Percentiles rank a stretch among this genome's conserved stretches.
Evolutionary conservation across 2,329 filamentous ascomycete genomes (phyloP).

Genomic region (Furcasterigmium furcatum): DNA sequence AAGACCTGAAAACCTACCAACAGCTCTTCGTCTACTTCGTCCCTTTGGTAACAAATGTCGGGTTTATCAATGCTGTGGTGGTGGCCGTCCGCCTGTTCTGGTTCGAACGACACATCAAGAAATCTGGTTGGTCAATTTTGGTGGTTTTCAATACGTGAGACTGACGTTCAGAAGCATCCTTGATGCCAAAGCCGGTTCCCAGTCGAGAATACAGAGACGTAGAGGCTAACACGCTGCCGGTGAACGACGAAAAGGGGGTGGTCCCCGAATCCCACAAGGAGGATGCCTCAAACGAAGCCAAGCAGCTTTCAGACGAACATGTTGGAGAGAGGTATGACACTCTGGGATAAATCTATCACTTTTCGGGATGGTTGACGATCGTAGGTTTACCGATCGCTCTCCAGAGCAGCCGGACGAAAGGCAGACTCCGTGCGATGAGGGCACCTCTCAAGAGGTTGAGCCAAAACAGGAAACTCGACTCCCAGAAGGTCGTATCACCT

Average conservation of each 20-base stretch:
- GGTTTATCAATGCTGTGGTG: constrained; percentile 46
- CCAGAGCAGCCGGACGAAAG: too few species aligned
- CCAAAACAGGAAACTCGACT: not conserved
- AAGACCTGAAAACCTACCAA: constrained; percentile 44
- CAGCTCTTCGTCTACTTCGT: constrained; percentile 48
- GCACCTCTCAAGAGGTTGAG: too few species aligned
- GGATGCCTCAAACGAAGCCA: too few species aligned
- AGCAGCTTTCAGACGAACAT: too few species aligned
- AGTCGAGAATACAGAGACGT: not conserved
- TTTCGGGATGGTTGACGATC: too few species aligned
- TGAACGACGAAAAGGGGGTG: too few species aligned
- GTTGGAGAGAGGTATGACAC: too few species aligned
- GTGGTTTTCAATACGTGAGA: not conserved
- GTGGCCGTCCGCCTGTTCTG: constrained; percentile 43
- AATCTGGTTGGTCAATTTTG: constrained; percentile 21
- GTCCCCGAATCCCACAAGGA: too few species aligned
- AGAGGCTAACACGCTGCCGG: not conserved
- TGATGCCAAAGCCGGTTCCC: not conserved
- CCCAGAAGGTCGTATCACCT: constrained; percentile 1
- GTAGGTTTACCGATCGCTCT: too few species aligned
- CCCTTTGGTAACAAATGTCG: constrained; percentile 43
- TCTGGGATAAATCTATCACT: too few species aligned
- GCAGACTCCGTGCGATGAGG: too few species aligned
- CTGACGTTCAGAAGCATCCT: constrained; percentile 1
- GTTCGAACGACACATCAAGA: constrained; percentile 42